Evolutionary conservation across 176 grass and related monocot species (phyloP).

Genomic region (Paspalum notatum): DNA sequence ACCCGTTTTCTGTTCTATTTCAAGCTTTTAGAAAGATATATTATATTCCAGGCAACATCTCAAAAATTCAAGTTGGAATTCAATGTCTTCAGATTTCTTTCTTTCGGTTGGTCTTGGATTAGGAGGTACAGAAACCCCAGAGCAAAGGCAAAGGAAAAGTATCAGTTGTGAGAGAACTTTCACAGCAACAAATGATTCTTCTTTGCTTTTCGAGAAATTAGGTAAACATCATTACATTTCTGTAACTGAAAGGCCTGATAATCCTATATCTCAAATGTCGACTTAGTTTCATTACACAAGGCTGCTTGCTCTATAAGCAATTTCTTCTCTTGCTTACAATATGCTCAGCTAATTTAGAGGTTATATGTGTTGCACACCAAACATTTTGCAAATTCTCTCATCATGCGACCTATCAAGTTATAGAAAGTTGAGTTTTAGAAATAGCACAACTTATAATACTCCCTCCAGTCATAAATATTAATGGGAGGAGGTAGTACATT

Average conservation of each 20-base stretch:
- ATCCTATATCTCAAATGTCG: slow-evolving; percentile 19
- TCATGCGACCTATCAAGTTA: not conserved
- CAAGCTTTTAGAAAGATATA: slow-evolving; percentile 36
- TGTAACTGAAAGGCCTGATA: not conserved
- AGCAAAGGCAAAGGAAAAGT: slow-evolving; percentile 85
- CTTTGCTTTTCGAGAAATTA: slow-evolving; percentile 75
- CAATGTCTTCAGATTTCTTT: slow-evolving; percentile 82
- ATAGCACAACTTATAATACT: slow-evolving; percentile 1
- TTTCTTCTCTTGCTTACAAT: slow-evolving; percentile 16
- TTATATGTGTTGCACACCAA: not conserved
- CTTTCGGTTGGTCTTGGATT: slow-evolving; percentile 92
- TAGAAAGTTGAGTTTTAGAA: not conserved
- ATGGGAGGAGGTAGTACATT: slow-evolving; percentile 19
- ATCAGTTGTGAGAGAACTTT: slow-evolving; percentile 92
- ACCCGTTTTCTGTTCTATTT: slow-evolving; percentile 31
- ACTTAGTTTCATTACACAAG: slow-evolving; percentile 23
- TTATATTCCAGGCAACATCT: slow-evolving; percentile 24
- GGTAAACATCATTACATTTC: slow-evolving; percentile 44
- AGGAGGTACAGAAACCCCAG: slow-evolving; percentile 82
- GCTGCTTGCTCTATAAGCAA: slow-evolving; percentile 3
- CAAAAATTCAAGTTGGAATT: slow-evolving; percentile 16
- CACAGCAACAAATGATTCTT: slow-evolving; percentile 56
- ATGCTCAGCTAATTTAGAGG: not conserved
- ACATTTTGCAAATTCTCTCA: slow-evolving; percentile 2
- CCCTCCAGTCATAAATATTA: too few species aligned